Base-by-base conservation (phyloP, 2,329 filamentous ascomycete species). In the Colletotrichum orbiculare region DNA sequence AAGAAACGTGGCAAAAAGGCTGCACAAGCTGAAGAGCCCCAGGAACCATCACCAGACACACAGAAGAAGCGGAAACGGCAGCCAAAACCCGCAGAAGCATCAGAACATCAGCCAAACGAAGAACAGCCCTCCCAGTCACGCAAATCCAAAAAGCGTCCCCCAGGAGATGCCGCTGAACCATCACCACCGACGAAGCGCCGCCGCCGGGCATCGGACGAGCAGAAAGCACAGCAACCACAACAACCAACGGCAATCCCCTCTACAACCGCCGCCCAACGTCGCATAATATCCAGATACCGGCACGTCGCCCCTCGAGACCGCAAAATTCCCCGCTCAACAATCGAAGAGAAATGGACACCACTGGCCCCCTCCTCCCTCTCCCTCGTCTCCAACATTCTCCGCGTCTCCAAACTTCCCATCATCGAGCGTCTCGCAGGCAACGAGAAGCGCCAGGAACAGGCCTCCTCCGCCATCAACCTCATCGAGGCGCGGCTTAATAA, bases 271-370 rank as follows among this genome's bases (percentile, higher is more conserved):
- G 15, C 39, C 12, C 71, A 47, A 67, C 71, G 12, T 75, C 77
- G 2, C 74, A 76, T 2, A 8, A n/a, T 34, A n/a, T 11, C 61
- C 64, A 69, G 79, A 67, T 87, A 85, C 73, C 81, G 82, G 48
- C 83, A 86, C 69, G 76, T 90, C 53, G 78, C 81, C 7, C 75
- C 85, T 12, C 80, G 79, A 37, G 83, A 80, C 11, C 83, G 82
- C 41, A 80, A 79, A 46, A 80, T 93, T 47, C 85, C 88, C n/a
- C 85, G 84, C 66, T 83, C 85, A 35, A 85, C 83, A 42, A 91
- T 96, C 63, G 84, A 91, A 46, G 78, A 89, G 46, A 92, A 90
- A 73, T 93, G 90, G 90, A 79, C 81, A 3, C 80, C 85, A 6
- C 81, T 92, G 6, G 81, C 86, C 5, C 73, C 78, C 7, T 76